These are phyloP conservation scores for Candida rishiriensis DNA, from an alignment of 805 yeast genomes.

Conservation along the genomic window DNA sequence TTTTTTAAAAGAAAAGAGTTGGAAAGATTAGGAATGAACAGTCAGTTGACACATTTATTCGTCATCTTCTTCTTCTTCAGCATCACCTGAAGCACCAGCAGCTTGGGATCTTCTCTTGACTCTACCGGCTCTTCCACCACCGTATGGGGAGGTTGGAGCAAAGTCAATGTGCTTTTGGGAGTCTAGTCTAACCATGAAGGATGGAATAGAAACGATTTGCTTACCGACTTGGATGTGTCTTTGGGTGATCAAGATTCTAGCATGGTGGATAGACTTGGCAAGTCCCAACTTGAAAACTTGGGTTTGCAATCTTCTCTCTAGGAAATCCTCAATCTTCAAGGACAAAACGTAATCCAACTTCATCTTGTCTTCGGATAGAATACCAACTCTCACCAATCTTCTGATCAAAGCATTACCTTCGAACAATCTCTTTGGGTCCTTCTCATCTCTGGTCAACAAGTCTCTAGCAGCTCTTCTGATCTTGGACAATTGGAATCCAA, in stretches of 20 bases:
- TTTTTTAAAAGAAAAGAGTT: not conserved
- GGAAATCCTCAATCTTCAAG: constrained; percentile 96
- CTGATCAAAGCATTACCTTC: constrained; percentile 99
- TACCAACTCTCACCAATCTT: constrained; percentile 99
- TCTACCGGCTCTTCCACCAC: constrained; percentile 99
- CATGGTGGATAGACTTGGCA: constrained; percentile 99
- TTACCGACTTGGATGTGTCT: constrained; percentile 99
- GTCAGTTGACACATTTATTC: constrained; percentile 34
- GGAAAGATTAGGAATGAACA: constrained; percentile 4
- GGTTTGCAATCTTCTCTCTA: constrained; percentile 99
- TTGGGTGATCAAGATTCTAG: constrained; percentile 97
- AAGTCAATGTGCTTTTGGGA: constrained; percentile 99
- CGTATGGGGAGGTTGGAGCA: constrained; percentile 98
- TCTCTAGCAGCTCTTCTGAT: constrained; percentile 99
- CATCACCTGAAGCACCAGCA: constrained; percentile 63
- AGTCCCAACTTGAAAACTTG: constrained; percentile 99
- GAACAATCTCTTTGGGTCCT: constrained; percentile 99
- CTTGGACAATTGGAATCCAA: constrained; percentile 98
- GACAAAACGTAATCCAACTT: constrained; percentile 99
- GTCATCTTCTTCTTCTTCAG: constrained; percentile 43
- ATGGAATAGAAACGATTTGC: constrained; percentile 98
- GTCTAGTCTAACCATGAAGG: constrained; percentile 99
- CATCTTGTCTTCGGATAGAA: constrained; percentile 98
- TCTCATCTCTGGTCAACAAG: constrained; percentile 98
- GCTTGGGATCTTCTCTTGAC: constrained; percentile 90